A percentile compares a stretch with the other conserved stretches of the same genome.
These are phyloP conservation scores for Zygoascus tannicola DNA, from an alignment of 805 yeast genomes.

Conservation along the genomic window DNA sequence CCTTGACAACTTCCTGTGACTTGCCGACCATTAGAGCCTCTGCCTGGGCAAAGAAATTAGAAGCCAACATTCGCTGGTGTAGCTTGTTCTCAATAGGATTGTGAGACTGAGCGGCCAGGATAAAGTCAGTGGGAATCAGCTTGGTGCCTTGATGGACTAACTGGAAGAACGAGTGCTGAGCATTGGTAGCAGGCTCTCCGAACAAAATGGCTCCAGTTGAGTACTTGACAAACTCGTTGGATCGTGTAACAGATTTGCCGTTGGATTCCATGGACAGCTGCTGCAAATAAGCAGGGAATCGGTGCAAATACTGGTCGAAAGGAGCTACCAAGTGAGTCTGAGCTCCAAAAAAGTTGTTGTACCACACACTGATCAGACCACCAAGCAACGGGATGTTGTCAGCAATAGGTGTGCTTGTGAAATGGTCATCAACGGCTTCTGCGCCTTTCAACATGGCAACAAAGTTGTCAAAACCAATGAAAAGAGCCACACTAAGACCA, in stretches of 20 bases:
- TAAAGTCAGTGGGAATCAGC: constrained; percentile 93
- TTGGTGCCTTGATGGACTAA: constrained; percentile 98
- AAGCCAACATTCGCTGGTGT: constrained; percentile 98
- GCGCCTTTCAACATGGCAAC: constrained; percentile 92
- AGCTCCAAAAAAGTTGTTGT: constrained; percentile 96
- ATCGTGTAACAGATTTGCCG: constrained; percentile 95
- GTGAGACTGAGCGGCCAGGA: constrained; percentile 94
- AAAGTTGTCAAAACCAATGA: constrained; percentile 92
- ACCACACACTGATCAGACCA: constrained; percentile 93
- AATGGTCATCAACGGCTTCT: constrained; percentile 92
- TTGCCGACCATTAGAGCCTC: constrained; percentile 97
- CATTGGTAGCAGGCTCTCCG: constrained; percentile 98
- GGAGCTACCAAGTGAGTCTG: constrained; percentile 98
- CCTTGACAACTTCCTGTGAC: constrained; percentile 61
- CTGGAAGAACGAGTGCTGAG: constrained; percentile 99
- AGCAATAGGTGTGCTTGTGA: constrained; percentile 72
- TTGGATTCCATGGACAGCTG: constrained; percentile 98
- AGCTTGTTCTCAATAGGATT: constrained; percentile 91
- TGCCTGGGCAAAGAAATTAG: constrained; percentile 96
- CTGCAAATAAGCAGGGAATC: constrained; percentile 99
- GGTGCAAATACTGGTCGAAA: constrained; percentile 95
- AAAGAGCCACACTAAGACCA: constrained; percentile 90
- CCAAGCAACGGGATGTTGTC: constrained; percentile 89
- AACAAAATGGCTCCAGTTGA: constrained; percentile 92
- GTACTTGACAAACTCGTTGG: constrained; percentile 82